These are phyloP conservation scores for Ehretia macrophylla DNA, from an alignment of 257 asterid species.

Conservation along the genomic window DNA sequence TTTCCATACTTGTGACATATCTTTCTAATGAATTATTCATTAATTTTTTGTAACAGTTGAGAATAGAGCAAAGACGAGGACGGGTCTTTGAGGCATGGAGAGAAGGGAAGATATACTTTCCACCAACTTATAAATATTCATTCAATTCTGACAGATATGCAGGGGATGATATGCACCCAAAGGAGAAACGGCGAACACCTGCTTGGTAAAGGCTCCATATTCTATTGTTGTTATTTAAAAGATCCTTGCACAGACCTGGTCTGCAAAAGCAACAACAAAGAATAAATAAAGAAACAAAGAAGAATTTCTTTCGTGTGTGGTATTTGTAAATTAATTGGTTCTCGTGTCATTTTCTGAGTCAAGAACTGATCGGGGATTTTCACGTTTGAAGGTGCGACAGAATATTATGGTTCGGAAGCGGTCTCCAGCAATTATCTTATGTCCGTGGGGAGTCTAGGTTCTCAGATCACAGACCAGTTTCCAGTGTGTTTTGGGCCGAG, in stretches of 20 bases:
- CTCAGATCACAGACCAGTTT: slow-evolving; percentile 96
- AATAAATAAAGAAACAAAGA: background rate
- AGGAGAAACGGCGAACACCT: slow-evolving; percentile 94
- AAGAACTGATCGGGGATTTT: slow-evolving; percentile 25
- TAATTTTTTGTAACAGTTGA: slow-evolving; percentile 43
- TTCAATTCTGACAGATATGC: slow-evolving; percentile 94
- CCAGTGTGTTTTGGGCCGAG: slow-evolving; percentile 93
- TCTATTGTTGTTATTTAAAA: background rate
- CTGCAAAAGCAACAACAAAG: background rate
- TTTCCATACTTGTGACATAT: background rate
- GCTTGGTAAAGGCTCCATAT: slow-evolving; percentile 63
- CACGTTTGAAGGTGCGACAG: slow-evolving; percentile 80
- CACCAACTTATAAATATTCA: slow-evolving; percentile 94
- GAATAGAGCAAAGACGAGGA: slow-evolving; percentile 84
- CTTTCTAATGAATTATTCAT: slow-evolving; percentile 13
- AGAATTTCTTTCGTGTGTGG: background rate
- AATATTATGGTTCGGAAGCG: slow-evolving; percentile 82
- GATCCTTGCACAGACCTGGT: background rate
- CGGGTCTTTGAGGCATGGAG: slow-evolving; percentile 95
- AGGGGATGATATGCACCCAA: slow-evolving; percentile 91
- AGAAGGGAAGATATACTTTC: slow-evolving; percentile 96
- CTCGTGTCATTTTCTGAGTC: background rate
- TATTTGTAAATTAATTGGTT: background rate
- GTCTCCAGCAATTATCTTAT: slow-evolving; percentile 86
- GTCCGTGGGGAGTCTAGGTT: slow-evolving; percentile 85